Percentiles rank a stretch among this genome's conserved stretches.
Evolutionary conservation across 345 rosid genomes (phyloP).

Genomic region (Gossypium stocksii): DNA sequence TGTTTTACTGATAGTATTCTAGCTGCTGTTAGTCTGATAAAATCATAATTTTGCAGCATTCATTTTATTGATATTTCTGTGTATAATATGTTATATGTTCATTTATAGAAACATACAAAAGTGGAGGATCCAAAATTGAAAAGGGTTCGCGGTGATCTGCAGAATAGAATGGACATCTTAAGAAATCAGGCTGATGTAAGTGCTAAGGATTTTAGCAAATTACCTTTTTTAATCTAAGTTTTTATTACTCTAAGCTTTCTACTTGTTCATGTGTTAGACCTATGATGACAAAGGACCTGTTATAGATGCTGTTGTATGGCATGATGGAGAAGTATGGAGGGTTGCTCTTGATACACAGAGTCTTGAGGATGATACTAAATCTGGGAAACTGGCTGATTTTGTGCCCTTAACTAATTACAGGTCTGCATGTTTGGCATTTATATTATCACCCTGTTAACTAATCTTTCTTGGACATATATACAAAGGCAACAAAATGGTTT

Average conservation of each 20-base stretch:
- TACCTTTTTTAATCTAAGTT: conserved; percentile 4
- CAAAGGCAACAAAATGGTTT: neutral
- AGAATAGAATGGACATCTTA: conserved; percentile 70
- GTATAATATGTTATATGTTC: conserved; percentile 12
- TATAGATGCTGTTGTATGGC: conserved; percentile 95
- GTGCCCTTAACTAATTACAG: conserved; percentile 76
- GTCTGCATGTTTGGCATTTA: conserved; percentile 33
- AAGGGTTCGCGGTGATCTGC: conserved; percentile 77
- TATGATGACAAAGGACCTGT: conserved; percentile 94
- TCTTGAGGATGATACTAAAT: conserved; percentile 70
- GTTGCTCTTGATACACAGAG: conserved; percentile 92
- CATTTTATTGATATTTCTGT: neutral
- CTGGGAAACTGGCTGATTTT: conserved; percentile 80
- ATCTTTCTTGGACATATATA: neutral
- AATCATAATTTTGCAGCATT: neutral
- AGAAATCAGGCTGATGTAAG: conserved; percentile 83
- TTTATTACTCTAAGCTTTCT: conserved; percentile 13
- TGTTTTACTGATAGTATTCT: conserved; percentile 3
- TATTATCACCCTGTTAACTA: neutral
- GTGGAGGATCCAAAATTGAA: conserved; percentile 68
- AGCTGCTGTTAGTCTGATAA: neutral
- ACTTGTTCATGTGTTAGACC: conserved; percentile 36
- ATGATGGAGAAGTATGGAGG: conserved; percentile 96
- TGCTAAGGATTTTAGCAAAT: conserved; percentile 21
- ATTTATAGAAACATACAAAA: conserved; percentile 64